Conservation (phyloP, 1,139 yeast species). For the Nakaseomyces delphensis region DNA sequence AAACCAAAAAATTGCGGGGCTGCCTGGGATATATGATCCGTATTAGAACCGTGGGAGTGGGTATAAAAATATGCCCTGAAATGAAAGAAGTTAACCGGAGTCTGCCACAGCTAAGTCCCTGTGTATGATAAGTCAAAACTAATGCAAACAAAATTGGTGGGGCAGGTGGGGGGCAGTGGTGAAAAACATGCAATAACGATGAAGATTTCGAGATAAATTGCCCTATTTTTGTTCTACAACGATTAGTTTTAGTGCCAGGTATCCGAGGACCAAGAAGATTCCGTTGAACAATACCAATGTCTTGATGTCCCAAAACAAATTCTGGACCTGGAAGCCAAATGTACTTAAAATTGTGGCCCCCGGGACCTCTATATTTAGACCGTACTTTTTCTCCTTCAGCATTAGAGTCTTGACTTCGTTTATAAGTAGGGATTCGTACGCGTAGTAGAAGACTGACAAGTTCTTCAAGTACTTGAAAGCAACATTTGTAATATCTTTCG, state of each 20-base stretch:
- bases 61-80: no score
- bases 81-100: no score
- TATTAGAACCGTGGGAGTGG: no score
- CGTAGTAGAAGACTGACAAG: constrained; percentile 86
- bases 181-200: no score
- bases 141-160: no score
- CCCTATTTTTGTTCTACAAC: constrained; percentile 63
- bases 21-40: no score
- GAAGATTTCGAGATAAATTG: no score
- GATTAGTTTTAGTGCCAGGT: constrained; percentile 58
- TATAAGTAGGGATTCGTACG: constrained; percentile 83
- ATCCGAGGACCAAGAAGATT: constrained; percentile 58
- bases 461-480: constrained; percentile 69
- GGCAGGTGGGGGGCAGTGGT: no score
- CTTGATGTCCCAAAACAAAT: constrained; percentile 56
- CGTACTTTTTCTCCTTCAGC: constrained; percentile 80
- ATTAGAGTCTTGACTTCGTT: constrained; percentile 89
- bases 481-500: constrained; percentile 39
- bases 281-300: constrained; percentile 44
- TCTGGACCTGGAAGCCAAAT: constrained; percentile 83
- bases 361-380: constrained; percentile 92
- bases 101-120: no score
- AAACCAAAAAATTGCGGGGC: no score
- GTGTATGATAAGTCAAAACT: no score
- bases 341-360: constrained; percentile 95